Conservation (phyloP, 108 stramenopile genomes). For the Cylindrotheca closterium region DNA sequence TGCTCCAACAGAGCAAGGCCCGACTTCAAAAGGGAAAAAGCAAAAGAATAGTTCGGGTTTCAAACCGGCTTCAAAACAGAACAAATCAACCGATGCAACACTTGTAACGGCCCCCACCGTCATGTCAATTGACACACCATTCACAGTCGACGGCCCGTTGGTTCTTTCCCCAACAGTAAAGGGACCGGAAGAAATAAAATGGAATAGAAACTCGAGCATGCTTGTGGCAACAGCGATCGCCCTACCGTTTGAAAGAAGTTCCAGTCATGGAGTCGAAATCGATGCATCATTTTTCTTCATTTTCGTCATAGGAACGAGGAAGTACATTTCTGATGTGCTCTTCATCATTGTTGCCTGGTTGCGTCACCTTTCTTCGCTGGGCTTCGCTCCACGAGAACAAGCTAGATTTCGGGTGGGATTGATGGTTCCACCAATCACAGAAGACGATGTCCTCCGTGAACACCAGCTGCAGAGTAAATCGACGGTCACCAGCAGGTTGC, state of each 20-base stretch:
- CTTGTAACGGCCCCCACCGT: background rate
- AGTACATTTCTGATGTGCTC: background rate
- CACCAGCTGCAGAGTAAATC: conserved; percentile 2
- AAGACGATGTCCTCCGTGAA: background rate
- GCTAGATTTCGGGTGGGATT: background rate
- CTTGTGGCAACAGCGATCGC: background rate
- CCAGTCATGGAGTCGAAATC: background rate
- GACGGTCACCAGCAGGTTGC: background rate
- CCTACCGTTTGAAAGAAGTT: background rate
- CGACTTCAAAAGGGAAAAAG: no score
- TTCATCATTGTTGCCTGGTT: background rate
- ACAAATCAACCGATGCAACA: background rate
- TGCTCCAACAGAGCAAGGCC: no score
- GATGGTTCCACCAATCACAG: background rate
- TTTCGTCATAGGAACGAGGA: background rate
- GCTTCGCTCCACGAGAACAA: background rate
- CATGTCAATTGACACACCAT: background rate
- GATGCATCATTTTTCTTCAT: background rate
- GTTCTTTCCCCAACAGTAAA: background rate
- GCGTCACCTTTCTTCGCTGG: background rate
- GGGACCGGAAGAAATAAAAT: background rate
- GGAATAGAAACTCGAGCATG: background rate
- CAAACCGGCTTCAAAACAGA: no score
- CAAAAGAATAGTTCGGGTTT: no score
- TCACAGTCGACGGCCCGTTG: background rate